Base-by-base conservation (phyloP, 495 filamentous ascomycete species). In the Stereocaulon alpinum region DNA sequence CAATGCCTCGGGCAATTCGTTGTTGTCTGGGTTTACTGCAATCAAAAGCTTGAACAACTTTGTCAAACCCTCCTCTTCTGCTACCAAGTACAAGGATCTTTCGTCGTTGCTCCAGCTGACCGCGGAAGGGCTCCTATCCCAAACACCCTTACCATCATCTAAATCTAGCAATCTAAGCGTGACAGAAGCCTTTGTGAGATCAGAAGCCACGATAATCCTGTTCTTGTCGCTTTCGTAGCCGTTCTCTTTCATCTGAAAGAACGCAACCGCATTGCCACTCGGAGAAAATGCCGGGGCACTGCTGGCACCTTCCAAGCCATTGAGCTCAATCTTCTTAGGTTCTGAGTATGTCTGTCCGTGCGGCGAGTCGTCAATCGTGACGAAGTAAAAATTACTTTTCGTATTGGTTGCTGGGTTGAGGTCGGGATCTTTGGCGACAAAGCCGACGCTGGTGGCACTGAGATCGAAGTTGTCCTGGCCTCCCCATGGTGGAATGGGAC, bases 141-240 rank as follows among this genome's bases (percentile, higher is more conserved):
- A 91, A 9, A 68, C 68, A 2, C 82, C 84, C 62, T 80, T 74
- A 1, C 82, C 84, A 65, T 87, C 80, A 1, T 76, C 57, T 0
- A 82, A 84, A 49, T 75, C 70, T 68, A 83, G 86, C 42, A 86
- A 80, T 59, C 87, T 84, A 41, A 82, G 74, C 60, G 74, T 73
- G 41, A 74, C 68, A 73, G 76, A 77, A 7, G 82, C 75, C 63
- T 86, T 80, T 6, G 71, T 71, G 50, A 89, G 69, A 67, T 83
- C 74, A 2, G 75, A 74, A 7, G 83, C 60, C 15, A 95, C 72
- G 55, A 96, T 70, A 4, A 95, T 77, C 4, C 87, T 77, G 50
- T 91, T 87, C 70, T 89, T 88, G 73, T 96, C 92, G 11, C 86
- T 86, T 72, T 97, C 92, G 67, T 97, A 96, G 24, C 89, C 89